Conservation (phyloP, 768 basidiomycete species). For the Boletus tomentosulus region DNA sequence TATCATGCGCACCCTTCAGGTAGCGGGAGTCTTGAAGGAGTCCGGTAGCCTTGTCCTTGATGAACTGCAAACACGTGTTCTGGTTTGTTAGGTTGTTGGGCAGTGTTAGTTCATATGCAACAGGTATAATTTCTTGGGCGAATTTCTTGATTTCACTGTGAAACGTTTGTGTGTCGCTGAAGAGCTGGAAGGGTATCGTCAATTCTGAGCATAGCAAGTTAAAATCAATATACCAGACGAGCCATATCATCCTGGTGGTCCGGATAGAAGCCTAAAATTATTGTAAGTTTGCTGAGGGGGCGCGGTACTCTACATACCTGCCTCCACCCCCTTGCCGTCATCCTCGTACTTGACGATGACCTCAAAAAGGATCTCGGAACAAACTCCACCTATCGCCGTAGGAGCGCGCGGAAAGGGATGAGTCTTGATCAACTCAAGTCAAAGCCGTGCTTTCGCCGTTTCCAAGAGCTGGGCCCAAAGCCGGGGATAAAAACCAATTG, state of each 20-base stretch:
- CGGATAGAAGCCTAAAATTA: not conserved
- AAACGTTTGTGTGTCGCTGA: not conserved
- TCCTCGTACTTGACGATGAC: too few relatives aligned
- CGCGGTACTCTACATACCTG: too few relatives aligned
- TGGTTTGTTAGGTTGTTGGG: not conserved
- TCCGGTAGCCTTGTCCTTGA: not conserved
- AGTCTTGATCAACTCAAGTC: too few relatives aligned
- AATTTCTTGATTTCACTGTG: not conserved
- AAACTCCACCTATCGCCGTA: too few relatives aligned
- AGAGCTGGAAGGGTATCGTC: not conserved
- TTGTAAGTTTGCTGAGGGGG: too few relatives aligned
- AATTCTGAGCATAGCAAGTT: not conserved
- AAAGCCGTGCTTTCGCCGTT: too few relatives aligned
- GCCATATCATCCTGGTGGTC: not conserved
- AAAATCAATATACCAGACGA: not conserved
- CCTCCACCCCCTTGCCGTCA: too few relatives aligned
- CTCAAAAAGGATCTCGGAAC: too few relatives aligned
- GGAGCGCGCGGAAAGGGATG: too few relatives aligned
- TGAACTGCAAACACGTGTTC: not conserved
- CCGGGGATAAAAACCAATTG: too few relatives aligned
- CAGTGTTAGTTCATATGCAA: not conserved
- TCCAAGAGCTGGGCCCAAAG: too few relatives aligned
- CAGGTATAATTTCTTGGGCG: not conserved
- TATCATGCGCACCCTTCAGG: not conserved
- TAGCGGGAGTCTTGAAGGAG: not conserved